Conservation (phyloP, 176 grass and related monocot genomes). For the Leersia perrieri region DNA sequence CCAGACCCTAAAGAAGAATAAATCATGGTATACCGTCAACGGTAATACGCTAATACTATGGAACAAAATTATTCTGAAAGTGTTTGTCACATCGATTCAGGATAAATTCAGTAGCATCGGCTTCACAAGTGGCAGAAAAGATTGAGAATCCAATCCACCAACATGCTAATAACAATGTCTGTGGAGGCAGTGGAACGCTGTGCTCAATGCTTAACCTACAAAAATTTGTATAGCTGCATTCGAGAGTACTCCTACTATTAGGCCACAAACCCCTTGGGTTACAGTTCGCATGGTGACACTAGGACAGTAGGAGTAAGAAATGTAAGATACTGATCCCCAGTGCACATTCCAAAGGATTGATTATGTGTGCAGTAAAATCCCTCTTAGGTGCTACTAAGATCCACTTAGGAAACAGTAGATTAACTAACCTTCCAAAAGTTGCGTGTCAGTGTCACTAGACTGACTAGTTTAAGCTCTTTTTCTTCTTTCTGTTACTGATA, state of each 20-base stretch:
- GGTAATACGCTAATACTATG: not conserved
- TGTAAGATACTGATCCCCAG: slow-evolving; percentile 18
- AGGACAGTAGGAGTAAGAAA: not conserved
- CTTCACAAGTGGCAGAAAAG: slow-evolving; percentile 20
- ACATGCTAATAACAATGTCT: slow-evolving; percentile 12
- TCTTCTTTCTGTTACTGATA: not conserved
- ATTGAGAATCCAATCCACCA: slow-evolving; percentile 6
- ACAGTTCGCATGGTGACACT: not conserved
- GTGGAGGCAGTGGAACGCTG: slow-evolving; percentile 3
- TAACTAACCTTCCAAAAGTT: slow-evolving; percentile 38
- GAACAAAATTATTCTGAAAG: not conserved
- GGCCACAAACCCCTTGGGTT: not conserved
- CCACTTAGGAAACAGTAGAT: slow-evolving; percentile 28
- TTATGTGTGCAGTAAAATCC: slow-evolving; percentile 28
- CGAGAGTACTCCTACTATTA: not conserved
- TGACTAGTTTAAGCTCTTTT: not conserved
- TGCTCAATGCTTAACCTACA: not conserved
- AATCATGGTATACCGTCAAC: not conserved
- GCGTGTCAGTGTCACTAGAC: slow-evolving; percentile 6
- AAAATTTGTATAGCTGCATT: not conserved
- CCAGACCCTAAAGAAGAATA: not conserved
- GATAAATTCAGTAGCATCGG: slow-evolving; percentile 1
- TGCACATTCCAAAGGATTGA: slow-evolving; percentile 22
- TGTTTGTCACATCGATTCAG: not conserved
- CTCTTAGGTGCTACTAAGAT: slow-evolving; percentile 11